Percentiles rank a stretch among this genome's conserved stretches.
These are phyloP conservation scores for Plasmodium relictum DNA, from an alignment of 169 alveolate genomes.

Conservation along the genomic window DNA sequence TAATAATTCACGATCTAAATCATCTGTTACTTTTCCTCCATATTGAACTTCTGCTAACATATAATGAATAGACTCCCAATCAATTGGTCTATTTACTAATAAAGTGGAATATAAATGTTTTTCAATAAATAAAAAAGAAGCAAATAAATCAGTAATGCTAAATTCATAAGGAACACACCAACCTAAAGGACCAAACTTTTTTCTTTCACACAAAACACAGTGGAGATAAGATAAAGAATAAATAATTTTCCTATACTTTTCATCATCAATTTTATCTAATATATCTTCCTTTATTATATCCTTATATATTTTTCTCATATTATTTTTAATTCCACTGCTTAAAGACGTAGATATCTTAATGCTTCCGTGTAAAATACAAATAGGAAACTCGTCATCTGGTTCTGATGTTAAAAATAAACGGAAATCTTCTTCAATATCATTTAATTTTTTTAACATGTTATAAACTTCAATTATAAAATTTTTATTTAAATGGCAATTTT, in stretches of 20 bases:
- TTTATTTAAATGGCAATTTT: constrained; percentile 95
- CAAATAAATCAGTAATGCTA: constrained; percentile 97
- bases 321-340: constrained; percentile 97
- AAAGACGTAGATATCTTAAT: constrained; percentile 96
- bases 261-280: constrained; percentile 95
- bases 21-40: constrained; percentile 98
- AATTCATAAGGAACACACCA: constrained; percentile 98
- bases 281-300: constrained; percentile 93
- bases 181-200: constrained; percentile 97
- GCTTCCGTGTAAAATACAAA: constrained; percentile 95
- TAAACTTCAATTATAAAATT: constrained; percentile 94
- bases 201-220: constrained; percentile 95
- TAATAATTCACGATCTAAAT: constrained; percentile 94
- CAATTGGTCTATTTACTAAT: constrained; percentile 88
- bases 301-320: constrained; percentile 94
- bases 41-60: constrained; percentile 97
- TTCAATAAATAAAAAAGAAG: constrained; percentile 94
- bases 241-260: constrained; percentile 94
- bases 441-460: constrained; percentile 86
- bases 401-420: constrained; percentile 95
- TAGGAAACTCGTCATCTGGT: constrained; percentile 95
- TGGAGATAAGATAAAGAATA: constrained; percentile 95
- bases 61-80: constrained; percentile 93
- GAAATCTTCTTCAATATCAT: constrained; percentile 93
- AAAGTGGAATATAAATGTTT: constrained; percentile 93